Evolutionary conservation across 495 filamentous ascomycete genomes (phyloP).

Genomic region (Parathielavia hyrcaniae): DNA sequence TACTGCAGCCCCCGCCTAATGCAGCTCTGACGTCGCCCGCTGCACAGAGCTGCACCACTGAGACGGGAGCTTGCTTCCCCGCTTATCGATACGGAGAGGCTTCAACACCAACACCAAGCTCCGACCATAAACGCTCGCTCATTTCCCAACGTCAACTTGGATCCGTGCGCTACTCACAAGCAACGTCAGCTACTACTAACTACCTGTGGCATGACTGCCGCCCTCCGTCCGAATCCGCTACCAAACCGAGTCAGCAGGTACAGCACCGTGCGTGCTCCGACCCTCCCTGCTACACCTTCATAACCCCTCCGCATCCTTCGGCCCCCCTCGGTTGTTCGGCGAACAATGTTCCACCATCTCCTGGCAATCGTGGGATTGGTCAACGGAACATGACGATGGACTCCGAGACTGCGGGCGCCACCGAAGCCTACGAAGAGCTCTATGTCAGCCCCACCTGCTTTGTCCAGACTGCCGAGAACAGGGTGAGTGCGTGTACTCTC

Average conservation of each 20-base stretch:
- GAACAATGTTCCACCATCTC: constrained; percentile 5
- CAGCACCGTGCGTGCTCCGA: neutral
- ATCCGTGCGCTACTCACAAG: too few species aligned
- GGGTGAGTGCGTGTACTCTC: constrained; percentile 21
- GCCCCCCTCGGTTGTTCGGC: neutral
- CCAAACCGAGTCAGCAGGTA: too few species aligned
- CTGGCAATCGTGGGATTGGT: neutral
- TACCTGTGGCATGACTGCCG: too few species aligned
- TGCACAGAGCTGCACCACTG: too few species aligned
- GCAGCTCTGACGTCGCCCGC: neutral
- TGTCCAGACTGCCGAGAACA: constrained; percentile 29
- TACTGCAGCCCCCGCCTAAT: neutral
- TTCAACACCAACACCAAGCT: too few species aligned
- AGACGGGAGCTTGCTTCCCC: neutral
- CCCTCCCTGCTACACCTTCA: neutral
- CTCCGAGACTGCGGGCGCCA: neutral
- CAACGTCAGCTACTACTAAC: too few species aligned
- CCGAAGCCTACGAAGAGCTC: constrained; percentile 13
- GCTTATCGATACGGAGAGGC: constrained; percentile 8
- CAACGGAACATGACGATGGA: constrained; percentile 13
- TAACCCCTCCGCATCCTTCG: neutral
- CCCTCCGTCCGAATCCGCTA: too few species aligned
- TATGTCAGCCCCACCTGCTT: constrained; percentile 23
- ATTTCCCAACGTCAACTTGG: too few species aligned
- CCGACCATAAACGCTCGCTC: neutral